Percentiles rank a stretch among this genome's conserved stretches.
Conservation (phyloP, 1,139 yeast genomes). For the Tardiomyces blankii region DNA sequence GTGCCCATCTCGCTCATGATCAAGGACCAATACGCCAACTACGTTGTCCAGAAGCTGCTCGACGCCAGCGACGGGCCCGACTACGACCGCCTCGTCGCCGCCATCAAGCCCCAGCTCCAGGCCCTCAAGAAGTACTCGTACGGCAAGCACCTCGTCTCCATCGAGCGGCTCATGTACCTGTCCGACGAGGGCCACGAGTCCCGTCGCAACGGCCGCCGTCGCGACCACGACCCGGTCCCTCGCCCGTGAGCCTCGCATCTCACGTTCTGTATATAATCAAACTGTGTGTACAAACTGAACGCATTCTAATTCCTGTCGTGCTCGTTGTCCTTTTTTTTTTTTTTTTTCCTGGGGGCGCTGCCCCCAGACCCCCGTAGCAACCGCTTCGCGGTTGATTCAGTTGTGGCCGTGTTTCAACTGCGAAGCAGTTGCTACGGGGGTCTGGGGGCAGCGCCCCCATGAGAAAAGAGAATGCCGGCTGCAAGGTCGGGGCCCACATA, state of each 20-base stretch:
- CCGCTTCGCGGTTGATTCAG: background rate
- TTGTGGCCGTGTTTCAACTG: no score
- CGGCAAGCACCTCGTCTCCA: conserved; percentile 82
- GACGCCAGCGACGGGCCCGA: conserved; percentile 68
- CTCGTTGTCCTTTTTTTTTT: no score
- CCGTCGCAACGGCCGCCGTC: background rate
- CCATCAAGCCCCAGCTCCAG: conserved; percentile 30
- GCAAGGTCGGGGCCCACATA: no score
- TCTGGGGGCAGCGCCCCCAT: no score
- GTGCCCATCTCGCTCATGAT: conserved; percentile 52
- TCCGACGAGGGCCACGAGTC: background rate
- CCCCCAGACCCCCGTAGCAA: background rate
- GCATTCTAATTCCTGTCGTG: no score
- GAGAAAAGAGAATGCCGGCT: no score
- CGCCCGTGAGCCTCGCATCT: no score
- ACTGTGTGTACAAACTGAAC: no score
- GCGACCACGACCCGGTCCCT: no score
- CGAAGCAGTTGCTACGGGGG: no score
- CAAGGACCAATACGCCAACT: conserved; percentile 96
- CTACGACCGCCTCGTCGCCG: conserved; percentile 26
- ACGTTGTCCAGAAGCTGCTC: conserved; percentile 88
- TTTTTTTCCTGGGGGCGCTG: no score
- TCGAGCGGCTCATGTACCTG: conserved; percentile 45
- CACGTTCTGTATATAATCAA: background rate
- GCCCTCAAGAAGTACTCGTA: conserved; percentile 31